Evolutionary conservation across 495 filamentous ascomycete species (phyloP).

Genomic region (Penicillium verhagenii): DNA sequence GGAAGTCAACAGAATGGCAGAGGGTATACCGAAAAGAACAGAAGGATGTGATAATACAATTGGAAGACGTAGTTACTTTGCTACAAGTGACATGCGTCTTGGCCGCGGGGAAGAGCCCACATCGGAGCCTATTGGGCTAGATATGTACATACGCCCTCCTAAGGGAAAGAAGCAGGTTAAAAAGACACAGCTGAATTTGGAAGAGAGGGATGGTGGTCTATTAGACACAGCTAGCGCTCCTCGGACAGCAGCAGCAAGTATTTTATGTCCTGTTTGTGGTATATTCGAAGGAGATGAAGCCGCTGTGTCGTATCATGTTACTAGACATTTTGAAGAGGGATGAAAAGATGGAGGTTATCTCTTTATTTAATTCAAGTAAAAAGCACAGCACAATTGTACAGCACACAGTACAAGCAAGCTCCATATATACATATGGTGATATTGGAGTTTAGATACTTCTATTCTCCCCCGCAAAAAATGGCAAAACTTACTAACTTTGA

Average conservation of each 20-base stretch:
- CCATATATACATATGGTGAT: too few species aligned
- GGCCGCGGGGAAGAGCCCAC: constrained; percentile 10
- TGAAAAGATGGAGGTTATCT: neutral
- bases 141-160: constrained; percentile 10
- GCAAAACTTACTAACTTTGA: too few species aligned
- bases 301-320: constrained; percentile 31
- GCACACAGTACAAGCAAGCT: too few species aligned
- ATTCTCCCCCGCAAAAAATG: too few species aligned
- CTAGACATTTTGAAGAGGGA: constrained; percentile 27
- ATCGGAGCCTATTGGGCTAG: constrained; percentile 7
- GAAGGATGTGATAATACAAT: neutral
- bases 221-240: neutral
- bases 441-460: too few species aligned
- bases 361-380: too few species aligned
- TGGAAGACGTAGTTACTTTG: constrained; percentile 10
- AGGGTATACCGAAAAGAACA: constrained; percentile 1
- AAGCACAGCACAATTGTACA: too few species aligned
- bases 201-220: neutral
- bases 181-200: neutral
- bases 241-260: neutral
- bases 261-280: constrained; percentile 26
- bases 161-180: constrained; percentile 11
- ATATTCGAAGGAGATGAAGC: constrained; percentile 27
- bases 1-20: neutral
- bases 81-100: constrained; percentile 7